These are phyloP conservation scores for Tuber microsphaerosporum DNA, from an alignment of 495 filamentous ascomycete genomes.

Conservation along the genomic window DNA sequence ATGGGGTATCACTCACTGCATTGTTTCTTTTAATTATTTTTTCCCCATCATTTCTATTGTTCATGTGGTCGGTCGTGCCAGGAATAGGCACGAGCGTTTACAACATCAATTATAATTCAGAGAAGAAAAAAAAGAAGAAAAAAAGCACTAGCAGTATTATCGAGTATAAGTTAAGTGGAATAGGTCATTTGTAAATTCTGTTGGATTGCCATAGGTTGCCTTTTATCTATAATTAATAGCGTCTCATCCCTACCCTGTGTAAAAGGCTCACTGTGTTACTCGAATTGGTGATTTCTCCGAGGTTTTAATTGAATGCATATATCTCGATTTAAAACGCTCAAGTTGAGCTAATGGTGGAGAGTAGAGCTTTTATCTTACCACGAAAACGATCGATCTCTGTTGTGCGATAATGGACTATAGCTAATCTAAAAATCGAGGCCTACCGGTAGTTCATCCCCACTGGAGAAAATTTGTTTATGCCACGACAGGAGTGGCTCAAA, in stretches of 20 bases:
- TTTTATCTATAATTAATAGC: background rate
- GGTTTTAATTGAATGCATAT: background rate
- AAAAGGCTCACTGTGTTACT: background rate
- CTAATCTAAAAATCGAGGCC: background rate
- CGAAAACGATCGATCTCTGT: background rate
- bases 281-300: background rate
- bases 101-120: too few relatives aligned
- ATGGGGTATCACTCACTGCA: too few relatives aligned
- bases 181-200: background rate
- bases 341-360: background rate
- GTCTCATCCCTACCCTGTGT: background rate
- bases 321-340: background rate
- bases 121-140: too few relatives aligned
- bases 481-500: too few relatives aligned
- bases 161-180: too few relatives aligned
- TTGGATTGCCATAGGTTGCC: background rate
- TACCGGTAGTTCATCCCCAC: background rate
- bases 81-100: too few relatives aligned
- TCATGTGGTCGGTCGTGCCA: too few relatives aligned
- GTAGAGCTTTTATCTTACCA: background rate
- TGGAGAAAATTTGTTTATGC: background rate
- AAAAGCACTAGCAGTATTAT: too few relatives aligned
- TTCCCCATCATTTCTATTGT: too few relatives aligned
- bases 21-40: too few relatives aligned
- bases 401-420: background rate